These are phyloP conservation scores for Citrus mangshanensis DNA, from an alignment of 345 rosid species.

Conservation along the genomic window DNA sequence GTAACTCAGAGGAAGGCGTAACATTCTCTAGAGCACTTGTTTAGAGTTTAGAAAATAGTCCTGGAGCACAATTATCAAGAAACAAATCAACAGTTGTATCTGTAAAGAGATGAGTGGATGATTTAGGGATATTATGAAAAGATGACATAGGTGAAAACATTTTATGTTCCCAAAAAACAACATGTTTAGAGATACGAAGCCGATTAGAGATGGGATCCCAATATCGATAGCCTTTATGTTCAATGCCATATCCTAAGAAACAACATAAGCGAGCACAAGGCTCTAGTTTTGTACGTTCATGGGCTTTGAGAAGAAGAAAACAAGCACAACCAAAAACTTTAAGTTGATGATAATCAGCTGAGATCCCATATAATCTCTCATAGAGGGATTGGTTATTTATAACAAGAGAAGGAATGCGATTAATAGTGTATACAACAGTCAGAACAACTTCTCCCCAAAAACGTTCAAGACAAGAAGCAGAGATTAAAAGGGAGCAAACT, in stretches of 20 bases:
- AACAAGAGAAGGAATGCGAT: not conserved
- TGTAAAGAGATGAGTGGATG: too few relatives aligned
- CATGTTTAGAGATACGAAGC: too few relatives aligned
- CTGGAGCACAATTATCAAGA: not conserved
- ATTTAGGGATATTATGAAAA: too few relatives aligned
- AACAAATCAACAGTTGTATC: not conserved
- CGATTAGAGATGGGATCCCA: too few relatives aligned
- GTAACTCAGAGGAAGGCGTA: too few relatives aligned
- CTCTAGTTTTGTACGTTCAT: not conserved
- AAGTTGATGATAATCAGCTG: not conserved
- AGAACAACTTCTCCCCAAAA: conserved; percentile 4
- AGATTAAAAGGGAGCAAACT: conserved; percentile 3
- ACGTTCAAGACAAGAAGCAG: not conserved
- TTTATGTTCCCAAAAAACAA: too few relatives aligned
- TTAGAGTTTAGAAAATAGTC: not conserved
- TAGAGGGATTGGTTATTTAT: not conserved
- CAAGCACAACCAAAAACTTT: not conserved
- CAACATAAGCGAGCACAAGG: not conserved
- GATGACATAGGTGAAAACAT: too few relatives aligned
- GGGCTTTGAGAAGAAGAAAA: not conserved
- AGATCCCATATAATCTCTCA: not conserved
- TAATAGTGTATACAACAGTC: not conserved
- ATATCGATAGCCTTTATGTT: not conserved
- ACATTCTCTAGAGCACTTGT: not conserved
- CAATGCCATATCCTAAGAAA: conserved; percentile 5